These are phyloP conservation scores for Tulasnella sp. DNA, from an alignment of 768 basidiomycete species.

Conservation along the genomic window DNA sequence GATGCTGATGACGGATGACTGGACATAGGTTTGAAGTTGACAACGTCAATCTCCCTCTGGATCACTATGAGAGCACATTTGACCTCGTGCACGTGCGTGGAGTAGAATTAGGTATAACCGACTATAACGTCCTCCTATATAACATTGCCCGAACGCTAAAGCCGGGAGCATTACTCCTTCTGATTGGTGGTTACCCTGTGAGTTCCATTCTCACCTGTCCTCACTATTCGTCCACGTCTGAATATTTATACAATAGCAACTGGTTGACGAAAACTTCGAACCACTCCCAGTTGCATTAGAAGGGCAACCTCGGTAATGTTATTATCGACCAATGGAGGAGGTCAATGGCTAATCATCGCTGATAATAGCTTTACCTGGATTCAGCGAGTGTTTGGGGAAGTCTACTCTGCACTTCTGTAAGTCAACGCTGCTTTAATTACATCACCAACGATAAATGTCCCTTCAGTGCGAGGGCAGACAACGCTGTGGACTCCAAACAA, in stretches of 20 bases:
- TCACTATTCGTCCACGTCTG: too few relatives aligned
- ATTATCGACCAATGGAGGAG: not conserved
- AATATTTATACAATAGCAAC: too few relatives aligned
- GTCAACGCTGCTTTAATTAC: not conserved
- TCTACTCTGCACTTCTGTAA: not conserved
- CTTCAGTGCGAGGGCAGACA: too few relatives aligned
- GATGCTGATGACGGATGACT: too few relatives aligned
- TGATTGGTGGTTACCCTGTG: slow-evolving; percentile 13
- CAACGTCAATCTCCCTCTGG: slow-evolving; percentile 11
- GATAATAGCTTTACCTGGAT: not conserved
- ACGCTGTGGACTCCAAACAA: too few relatives aligned
- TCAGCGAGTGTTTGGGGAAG: not conserved
- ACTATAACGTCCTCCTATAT: slow-evolving; percentile 12
- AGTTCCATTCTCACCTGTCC: slow-evolving; percentile 6
- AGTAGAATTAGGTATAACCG: slow-evolving; percentile 11
- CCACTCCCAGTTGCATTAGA: slow-evolving; percentile 6
- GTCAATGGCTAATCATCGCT: not conserved
- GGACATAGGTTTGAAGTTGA: slow-evolving; percentile 12
- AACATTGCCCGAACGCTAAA: slow-evolving; percentile 13
- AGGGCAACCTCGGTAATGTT: slow-evolving; percentile 1
- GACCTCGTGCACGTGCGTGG: slow-evolving; percentile 17
- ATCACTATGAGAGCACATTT: slow-evolving; percentile 11
- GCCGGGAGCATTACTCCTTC: slow-evolving; percentile 15
- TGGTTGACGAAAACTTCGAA: not conserved
- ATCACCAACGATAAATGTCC: not conserved